Percentiles rank a stretch among this genome's conserved stretches.
These are phyloP conservation scores for Funneliformis mosseae DNA, from an alignment of 192 early-diverging fungal genomes.

Conservation along the genomic window DNA sequence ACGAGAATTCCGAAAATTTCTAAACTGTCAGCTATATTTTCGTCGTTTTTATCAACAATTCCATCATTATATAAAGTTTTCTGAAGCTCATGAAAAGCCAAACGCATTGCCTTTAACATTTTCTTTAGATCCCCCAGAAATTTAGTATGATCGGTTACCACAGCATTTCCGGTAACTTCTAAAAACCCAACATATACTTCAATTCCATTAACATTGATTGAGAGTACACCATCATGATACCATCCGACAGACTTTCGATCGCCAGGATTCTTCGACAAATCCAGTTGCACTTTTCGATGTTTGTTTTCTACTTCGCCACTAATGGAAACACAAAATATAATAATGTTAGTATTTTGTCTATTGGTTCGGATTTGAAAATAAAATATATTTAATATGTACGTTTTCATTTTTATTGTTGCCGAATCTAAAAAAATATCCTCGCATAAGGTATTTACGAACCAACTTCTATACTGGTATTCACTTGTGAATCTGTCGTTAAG, in stretches of 20 bases:
- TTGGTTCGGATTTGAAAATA: too few relatives aligned
- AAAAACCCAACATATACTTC: slow-evolving; percentile 18
- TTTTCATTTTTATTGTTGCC: too few relatives aligned
- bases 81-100: slow-evolving; percentile 14
- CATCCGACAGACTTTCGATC: not conserved
- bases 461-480: too few relatives aligned
- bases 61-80: slow-evolving; percentile 6
- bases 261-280: slow-evolving; percentile 3
- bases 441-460: too few relatives aligned
- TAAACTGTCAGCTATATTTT: not conserved
- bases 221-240: slow-evolving; percentile 24
- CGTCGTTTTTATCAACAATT: not conserved
- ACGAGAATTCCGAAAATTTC: slow-evolving; percentile 15
- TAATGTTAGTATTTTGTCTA: too few relatives aligned
- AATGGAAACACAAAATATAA: slow-evolving; percentile 8
- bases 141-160: not conserved
- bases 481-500: too few relatives aligned
- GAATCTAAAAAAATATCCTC: too few relatives aligned
- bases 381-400: too few relatives aligned
- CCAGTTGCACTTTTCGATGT: slow-evolving; percentile 4
- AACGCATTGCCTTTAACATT: slow-evolving; percentile 27
- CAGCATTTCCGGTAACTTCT: slow-evolving; percentile 10
- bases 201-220: slow-evolving; percentile 23
- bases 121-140: not conserved
- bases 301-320: slow-evolving; percentile 18